These are phyloP conservation scores for Acarospora socialis DNA, from an alignment of 2,329 filamentous ascomycete genomes.

Conservation along the genomic window DNA sequence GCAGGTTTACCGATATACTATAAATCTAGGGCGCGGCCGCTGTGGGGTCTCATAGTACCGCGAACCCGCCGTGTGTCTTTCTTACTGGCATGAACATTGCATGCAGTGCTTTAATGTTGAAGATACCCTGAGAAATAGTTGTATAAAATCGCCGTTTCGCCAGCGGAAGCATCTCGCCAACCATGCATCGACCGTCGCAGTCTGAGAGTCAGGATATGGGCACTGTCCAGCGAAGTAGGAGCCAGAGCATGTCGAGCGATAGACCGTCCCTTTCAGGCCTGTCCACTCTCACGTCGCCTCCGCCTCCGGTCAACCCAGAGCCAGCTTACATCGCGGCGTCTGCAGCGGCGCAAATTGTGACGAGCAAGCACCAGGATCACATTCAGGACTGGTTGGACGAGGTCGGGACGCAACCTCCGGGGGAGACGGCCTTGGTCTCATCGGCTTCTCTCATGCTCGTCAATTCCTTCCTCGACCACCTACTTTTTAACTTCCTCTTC, in stretches of 20 bases:
- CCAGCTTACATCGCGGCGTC: constrained; percentile 79
- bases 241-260: constrained; percentile 17
- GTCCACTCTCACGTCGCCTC: constrained; percentile 50
- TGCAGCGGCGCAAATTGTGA: constrained; percentile 82
- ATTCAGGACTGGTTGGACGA: constrained; percentile 56
- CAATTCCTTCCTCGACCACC: constrained; percentile 85
- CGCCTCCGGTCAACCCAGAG: constrained; percentile 54
- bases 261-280: constrained; percentile 50
- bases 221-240: constrained; percentile 11
- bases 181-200: constrained; percentile 10
- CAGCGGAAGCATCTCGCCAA: too few species aligned
- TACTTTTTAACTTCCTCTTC: constrained; percentile 81
- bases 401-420: constrained; percentile 49
- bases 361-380: constrained; percentile 69
- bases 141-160: too few species aligned
- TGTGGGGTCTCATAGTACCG: too few species aligned
- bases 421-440: constrained; percentile 59
- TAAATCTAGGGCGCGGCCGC: too few species aligned
- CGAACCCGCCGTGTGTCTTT: too few species aligned
- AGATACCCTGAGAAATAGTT: too few species aligned
- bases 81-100: too few species aligned
- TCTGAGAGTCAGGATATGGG: constrained; percentile 10
- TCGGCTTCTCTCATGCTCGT: constrained; percentile 59
- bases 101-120: too few species aligned
- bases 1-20: too few species aligned